Evolutionary conservation across 2,329 filamentous ascomycete genomes (phyloP), one percentile per base, ranked within the genome.

Genomic region (Arthroderma uncinatum): DNA sequence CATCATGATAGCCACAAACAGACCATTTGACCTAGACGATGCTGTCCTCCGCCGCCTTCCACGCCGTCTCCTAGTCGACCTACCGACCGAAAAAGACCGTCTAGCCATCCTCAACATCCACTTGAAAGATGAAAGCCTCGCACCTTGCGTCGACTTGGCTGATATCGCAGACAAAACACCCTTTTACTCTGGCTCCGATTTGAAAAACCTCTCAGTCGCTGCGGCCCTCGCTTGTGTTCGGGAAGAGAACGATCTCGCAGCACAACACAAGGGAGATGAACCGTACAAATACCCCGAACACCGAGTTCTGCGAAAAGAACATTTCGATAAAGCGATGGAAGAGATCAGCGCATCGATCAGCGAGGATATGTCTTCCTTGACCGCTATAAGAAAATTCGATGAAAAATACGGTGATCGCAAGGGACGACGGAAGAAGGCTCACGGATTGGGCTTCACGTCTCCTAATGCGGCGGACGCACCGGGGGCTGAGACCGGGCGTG

Each of bases 1-100:
- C 70, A 92, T 98, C 71, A 96, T 98, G 90, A 90, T 97, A 0
- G 92, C 93, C 28, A 97, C 91, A 7, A 97, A 98, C 71, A 80
- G 92, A 8, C 93, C 93, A 0, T 96, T 95, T 66, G 93, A 97
- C 66, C 81, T 98, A 0, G 93, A 98, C 65, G 74, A 77, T 47
- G 78, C 78, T 2, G 73, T 78, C 19, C 70, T 80, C 21, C 74
- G 78, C 16, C 76, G 78, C 54, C 69, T 78, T 2, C 77, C 78
- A 1, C 68, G 75, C 25, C 71, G 76, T 48, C 69, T 80, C 8
- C 69, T 77, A 1, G 71, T 80, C 16, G 76, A 78, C 60, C 67
- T 80, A 2, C 78, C 78, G 0, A 71, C 68, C 0, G 70, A 74
- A 59, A 58, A 71, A 56, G 74, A 77, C 57, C 70, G 78, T 2